These are phyloP conservation scores for Trichophyton verrucosum DNA, from an alignment of 2,329 filamentous ascomycete species.

Conservation along the genomic window DNA sequence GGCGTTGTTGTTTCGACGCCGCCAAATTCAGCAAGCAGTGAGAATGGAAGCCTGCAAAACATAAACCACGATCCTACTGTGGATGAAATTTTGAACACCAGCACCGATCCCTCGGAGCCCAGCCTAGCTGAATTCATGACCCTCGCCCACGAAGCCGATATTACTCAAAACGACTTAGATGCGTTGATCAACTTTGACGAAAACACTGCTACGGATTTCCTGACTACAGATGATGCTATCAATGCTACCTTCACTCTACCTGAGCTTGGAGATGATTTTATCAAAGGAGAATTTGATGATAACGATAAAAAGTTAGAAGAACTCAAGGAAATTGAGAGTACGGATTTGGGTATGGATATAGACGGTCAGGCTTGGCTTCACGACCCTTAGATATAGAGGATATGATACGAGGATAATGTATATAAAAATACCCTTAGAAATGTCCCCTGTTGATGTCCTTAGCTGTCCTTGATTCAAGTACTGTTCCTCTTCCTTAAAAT, in stretches of 20 bases:
- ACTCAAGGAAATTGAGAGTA: slow-evolving; percentile 10
- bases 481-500: no score
- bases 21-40: slow-evolving; percentile 31
- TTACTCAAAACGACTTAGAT: slow-evolving; percentile 36
- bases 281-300: slow-evolving; percentile 13
- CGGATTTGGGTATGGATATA: not conserved
- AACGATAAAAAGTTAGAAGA: slow-evolving; percentile 13
- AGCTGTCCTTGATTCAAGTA: not conserved
- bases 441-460: not conserved
- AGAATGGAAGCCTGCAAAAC: slow-evolving; percentile 24
- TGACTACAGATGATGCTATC: slow-evolving; percentile 18
- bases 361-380: not conserved
- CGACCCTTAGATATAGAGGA: not conserved
- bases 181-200: slow-evolving; percentile 37
- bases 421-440: not conserved
- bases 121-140: slow-evolving; percentile 33
- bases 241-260: slow-evolving; percentile 9
- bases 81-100: not conserved
- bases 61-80: slow-evolving; percentile 6
- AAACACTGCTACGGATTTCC: slow-evolving; percentile 25
- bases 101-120: slow-evolving; percentile 18
- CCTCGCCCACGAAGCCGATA: slow-evolving; percentile 33
- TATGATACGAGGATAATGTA: not conserved
- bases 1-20: slow-evolving; percentile 29
- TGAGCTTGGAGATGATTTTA: slow-evolving; percentile 1